phyloP scores from a whole-genome alignment of 345 rosid genomes.

The Ceriops tagal region DNA sequence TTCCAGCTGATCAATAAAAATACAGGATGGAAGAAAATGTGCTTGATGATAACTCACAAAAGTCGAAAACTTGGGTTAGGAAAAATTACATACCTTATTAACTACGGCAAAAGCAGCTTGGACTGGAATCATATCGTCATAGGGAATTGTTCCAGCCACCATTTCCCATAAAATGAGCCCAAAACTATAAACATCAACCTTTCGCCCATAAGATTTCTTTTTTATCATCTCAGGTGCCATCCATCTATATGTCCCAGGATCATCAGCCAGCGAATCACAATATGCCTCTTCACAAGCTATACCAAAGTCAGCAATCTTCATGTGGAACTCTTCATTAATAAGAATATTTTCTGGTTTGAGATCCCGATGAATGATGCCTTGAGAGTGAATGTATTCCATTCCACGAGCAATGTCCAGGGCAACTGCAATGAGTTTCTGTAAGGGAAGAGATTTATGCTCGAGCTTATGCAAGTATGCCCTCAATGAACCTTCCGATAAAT shows the following conservation, averaged over 20 bases:
- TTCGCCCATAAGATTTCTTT: constrained; percentile 71
- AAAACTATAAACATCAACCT: constrained; percentile 91
- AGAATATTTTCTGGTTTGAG: constrained; percentile 96
- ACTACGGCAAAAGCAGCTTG: constrained; percentile 99
- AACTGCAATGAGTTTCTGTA: constrained; percentile 54
- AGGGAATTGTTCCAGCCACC: constrained; percentile 88
- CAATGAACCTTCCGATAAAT: constrained; percentile 69
- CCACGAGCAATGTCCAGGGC: constrained; percentile 85
- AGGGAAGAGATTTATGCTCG: constrained; percentile 65
- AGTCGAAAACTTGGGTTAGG: not conserved
- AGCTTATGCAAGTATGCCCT: constrained; percentile 93
- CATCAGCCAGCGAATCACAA: constrained; percentile 83
- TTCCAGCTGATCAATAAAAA: not conserved
- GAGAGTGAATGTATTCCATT: constrained; percentile 91
- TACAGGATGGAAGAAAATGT: not conserved
- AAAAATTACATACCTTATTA: constrained; percentile 56
- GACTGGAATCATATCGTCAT: constrained; percentile 96
- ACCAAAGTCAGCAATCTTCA: constrained; percentile 95
- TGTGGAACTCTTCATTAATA: constrained; percentile 59
- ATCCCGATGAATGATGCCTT: constrained; percentile 86
- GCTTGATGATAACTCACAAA: not conserved
- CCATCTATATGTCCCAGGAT: constrained; percentile 98
- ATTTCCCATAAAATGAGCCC: constrained; percentile 97
- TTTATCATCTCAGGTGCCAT: constrained; percentile 99
- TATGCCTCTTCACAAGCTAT: constrained; percentile 89